Evolutionary conservation across 805 yeast genomes (phyloP), one percentile per base, ranked within the genome.

Genomic region (Sugiyamaella marilandica): DNA sequence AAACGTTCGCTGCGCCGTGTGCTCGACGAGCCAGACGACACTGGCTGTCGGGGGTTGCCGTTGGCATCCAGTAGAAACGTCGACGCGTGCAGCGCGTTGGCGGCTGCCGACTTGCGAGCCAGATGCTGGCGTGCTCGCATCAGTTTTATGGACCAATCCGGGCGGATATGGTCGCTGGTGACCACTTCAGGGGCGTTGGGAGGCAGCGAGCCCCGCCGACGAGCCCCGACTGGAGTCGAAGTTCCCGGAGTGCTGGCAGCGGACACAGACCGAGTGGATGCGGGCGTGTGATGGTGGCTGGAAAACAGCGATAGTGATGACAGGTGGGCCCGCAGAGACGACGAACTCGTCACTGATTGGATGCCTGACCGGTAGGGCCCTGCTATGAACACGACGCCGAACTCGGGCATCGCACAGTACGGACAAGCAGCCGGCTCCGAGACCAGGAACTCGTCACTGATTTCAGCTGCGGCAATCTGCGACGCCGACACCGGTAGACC

Each of bases 371-470:
- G 67, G 58, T 67, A 82, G 50, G 94, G 87, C 3, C 79, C 85
- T 1, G 92, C 84, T n/a, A 78, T 76, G 67, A 87, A 92, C 0
- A 85, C 82, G 10, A 92, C 84, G 7, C 96, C 95, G 67, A 91
- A 89, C 62, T 86, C 82, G 2, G 87, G 76, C 71, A 84, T 83
- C 1, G 96, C 95, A 72, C 99, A 92, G 66, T 86, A 92, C 0
- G 98, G 98, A 66, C 99, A 92, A 59, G 80, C 78, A 2, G 96
- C 92, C 1, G 92, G 86, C 64, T 91, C 97, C 11, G 95, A 84
- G 1, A 86, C 83, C 51, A 92, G 76, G 13, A 37, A 26, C 14
- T 50, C 49, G 35, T 69, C 68, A 31, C 60, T 47, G 41, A 50
- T 31, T 19, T 52, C 55, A 1, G 50, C 43, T 57, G 57, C 29